A percentile compares a stretch with the other conserved stretches of the same genome.
Conservation (phyloP, 352 stramenopile species). For the Lagenidium sp. region DNA sequence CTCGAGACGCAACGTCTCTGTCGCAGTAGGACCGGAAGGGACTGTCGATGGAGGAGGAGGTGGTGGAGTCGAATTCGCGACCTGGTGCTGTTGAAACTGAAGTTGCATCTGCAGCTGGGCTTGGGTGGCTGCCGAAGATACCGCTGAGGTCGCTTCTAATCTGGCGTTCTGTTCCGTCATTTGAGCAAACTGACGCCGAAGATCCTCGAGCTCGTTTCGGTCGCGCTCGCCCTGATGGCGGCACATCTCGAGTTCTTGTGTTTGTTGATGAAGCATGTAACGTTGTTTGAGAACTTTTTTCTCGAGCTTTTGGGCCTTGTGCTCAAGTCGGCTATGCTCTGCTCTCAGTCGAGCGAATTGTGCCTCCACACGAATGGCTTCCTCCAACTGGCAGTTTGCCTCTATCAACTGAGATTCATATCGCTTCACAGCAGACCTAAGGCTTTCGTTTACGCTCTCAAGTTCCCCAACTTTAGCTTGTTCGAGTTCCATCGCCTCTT, state of each 20-base stretch:
- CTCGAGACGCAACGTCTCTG: too few species aligned
- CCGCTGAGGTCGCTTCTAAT: slow-evolving; percentile 3
- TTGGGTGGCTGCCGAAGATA: neutral
- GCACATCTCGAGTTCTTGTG: slow-evolving; percentile 4
- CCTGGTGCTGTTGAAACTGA: slow-evolving; percentile 1
- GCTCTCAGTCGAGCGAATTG: slow-evolving; percentile 12
- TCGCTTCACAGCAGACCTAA: slow-evolving; percentile 2
- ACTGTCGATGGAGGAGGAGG: slow-evolving; percentile 4
- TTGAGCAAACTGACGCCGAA: slow-evolving; percentile 19
- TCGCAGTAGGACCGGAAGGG: slow-evolving; percentile 1
- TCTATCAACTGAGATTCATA: slow-evolving; percentile 10
- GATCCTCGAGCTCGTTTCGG: slow-evolving; percentile 15
- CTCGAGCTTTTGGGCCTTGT: slow-evolving; percentile 10
- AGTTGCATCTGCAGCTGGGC: neutral
- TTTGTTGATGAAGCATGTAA: slow-evolving; percentile 16
- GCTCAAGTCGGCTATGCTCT: slow-evolving; percentile 5
- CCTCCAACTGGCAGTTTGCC: slow-evolving; percentile 16
- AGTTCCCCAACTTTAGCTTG: neutral
- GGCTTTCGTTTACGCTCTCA: too few species aligned
- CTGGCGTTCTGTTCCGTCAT: slow-evolving; percentile 22
- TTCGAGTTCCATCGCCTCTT: neutral
- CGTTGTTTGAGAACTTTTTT: slow-evolving; percentile 25
- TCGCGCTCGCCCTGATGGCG: slow-evolving; percentile 15
- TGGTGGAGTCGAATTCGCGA: too few species aligned
- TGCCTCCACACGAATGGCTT: slow-evolving; percentile 9